phyloP scores from a whole-genome alignment of 2,329 filamentous ascomycete species.

The Alternaria arbusti region DNA sequence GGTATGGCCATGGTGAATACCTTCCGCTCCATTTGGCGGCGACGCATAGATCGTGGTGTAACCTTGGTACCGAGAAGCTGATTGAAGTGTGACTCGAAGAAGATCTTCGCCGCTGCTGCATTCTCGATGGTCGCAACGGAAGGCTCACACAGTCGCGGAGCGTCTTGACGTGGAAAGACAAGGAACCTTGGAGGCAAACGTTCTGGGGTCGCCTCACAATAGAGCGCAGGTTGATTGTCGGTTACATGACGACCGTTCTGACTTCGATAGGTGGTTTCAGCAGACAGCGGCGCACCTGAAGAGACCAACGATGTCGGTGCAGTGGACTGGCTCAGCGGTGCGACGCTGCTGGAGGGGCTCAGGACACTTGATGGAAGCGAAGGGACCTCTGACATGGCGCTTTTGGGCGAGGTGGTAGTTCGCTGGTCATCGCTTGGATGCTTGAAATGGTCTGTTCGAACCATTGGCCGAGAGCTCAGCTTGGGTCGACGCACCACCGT shows the following conservation, averaged over 20 bases:
- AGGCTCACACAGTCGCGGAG: slow-evolving; percentile 40
- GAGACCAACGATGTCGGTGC: slow-evolving; percentile 45
- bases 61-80: slow-evolving; percentile 63
- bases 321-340: slow-evolving; percentile 39
- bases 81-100: slow-evolving; percentile 84
- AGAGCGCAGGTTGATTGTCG: slow-evolving; percentile 23
- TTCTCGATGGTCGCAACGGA: slow-evolving; percentile 72
- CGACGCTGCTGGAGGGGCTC: slow-evolving; percentile 33
- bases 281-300: slow-evolving; percentile 39
- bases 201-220: slow-evolving; percentile 18
- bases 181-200: slow-evolving; percentile 32
- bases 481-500: slow-evolving; percentile 44
- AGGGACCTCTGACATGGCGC: slow-evolving; percentile 21
- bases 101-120: slow-evolving; percentile 81
- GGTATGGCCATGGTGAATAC: slow-evolving; percentile 65
- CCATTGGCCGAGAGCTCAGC: slow-evolving; percentile 34
- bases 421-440: slow-evolving; percentile 6
- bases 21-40: slow-evolving; percentile 67
- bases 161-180: slow-evolving; percentile 44
- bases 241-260: slow-evolving; percentile 21
- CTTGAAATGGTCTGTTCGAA: slow-evolving; percentile 21
- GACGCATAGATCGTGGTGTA: slow-evolving; percentile 66
- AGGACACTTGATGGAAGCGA: slow-evolving; percentile 37
- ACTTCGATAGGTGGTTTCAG: slow-evolving; percentile 33
- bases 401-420: slow-evolving; percentile 6